phyloP scores from a whole-genome alignment of 345 rosid species.

The Punica granatum region DNA sequence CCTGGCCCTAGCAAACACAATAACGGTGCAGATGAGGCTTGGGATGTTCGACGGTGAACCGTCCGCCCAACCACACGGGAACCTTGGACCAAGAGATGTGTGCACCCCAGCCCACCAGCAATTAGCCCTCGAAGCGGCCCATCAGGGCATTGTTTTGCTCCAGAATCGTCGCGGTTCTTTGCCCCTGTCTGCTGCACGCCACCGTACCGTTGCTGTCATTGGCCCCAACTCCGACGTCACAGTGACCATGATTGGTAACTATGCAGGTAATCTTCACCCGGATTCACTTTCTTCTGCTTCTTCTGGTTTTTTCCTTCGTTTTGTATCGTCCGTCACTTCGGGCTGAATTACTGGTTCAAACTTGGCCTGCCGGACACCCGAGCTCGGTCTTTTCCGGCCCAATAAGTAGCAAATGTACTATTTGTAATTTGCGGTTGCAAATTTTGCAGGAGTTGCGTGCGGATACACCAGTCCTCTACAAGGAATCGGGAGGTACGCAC shows the following conservation, averaged over 20 bases:
- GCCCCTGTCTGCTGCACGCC: conserved; percentile 49
- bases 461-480: conserved; percentile 62
- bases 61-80: conserved; percentile 54
- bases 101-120: conserved; percentile 60
- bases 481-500: conserved; percentile 56
- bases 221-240: conserved; percentile 95
- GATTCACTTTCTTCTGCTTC: not conserved
- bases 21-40: conserved; percentile 86
- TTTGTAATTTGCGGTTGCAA: not conserved
- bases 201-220: conserved; percentile 66
- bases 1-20: conserved; percentile 64
- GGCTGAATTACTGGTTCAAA: too few relatives aligned
- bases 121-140: conserved; percentile 79
- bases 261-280: conserved; percentile 47
- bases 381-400: not conserved
- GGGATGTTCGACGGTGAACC: conserved; percentile 93
- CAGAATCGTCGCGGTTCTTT: conserved; percentile 40
- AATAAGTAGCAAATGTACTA: not conserved
- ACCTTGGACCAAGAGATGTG: conserved; percentile 74
- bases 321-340: too few relatives aligned
- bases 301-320: too few relatives aligned
- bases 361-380: too few relatives aligned
- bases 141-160: conserved; percentile 79
- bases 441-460: conserved; percentile 58
- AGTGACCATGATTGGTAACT: conserved; percentile 91